These are phyloP conservation scores for Zymoseptoria brevis DNA, from an alignment of 2,329 filamentous ascomycete genomes.

Conservation along the genomic window DNA sequence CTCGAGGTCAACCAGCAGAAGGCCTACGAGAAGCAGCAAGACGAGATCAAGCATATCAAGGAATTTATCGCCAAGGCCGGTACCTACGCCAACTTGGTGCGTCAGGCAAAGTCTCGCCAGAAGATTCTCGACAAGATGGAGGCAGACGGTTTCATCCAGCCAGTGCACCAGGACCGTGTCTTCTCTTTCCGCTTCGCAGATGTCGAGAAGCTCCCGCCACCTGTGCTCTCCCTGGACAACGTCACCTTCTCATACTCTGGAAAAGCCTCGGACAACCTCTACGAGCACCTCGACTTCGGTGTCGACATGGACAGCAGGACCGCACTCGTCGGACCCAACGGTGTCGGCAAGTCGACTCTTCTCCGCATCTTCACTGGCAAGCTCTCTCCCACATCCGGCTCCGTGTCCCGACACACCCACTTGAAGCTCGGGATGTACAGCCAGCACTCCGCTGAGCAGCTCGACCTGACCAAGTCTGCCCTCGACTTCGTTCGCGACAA, in stretches of 20 bases:
- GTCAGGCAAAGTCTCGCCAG: slow-evolving; percentile 97
- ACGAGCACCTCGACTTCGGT: slow-evolving; percentile 94
- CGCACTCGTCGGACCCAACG: slow-evolving; percentile 93
- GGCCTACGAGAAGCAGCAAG: slow-evolving; percentile 97
- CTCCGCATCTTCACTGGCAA: slow-evolving; percentile 95
- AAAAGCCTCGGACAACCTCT: slow-evolving; percentile 79
- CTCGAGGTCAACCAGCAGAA: slow-evolving; percentile 98
- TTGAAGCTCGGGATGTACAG: slow-evolving; percentile 97
- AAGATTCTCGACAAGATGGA: slow-evolving; percentile 99
- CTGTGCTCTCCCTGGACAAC: slow-evolving; percentile 90
- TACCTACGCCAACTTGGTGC: slow-evolving; percentile 98
- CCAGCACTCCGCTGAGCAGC: slow-evolving; percentile 96
- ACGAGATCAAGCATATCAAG: slow-evolving; percentile 99
- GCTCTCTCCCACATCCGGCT: slow-evolving; percentile 73
- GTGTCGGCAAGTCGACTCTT: slow-evolving; percentile 97
- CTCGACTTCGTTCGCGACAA: slow-evolving; percentile 97
- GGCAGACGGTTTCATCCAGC: slow-evolving; percentile 96
- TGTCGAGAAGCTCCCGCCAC: slow-evolving; percentile 97
- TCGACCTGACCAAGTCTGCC: slow-evolving; percentile 94
- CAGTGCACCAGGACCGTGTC: slow-evolving; percentile 72
- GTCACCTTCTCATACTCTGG: slow-evolving; percentile 98
- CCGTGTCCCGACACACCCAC: slow-evolving; percentile 88
- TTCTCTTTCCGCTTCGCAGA: slow-evolving; percentile 98
- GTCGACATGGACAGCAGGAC: slow-evolving; percentile 99
- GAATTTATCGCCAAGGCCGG: slow-evolving; percentile 99